A percentile compares a stretch with the other conserved stretches of the same genome.
Conservation (phyloP, 1,284 basidiomycete genomes). For the Boletus smithii region DNA sequence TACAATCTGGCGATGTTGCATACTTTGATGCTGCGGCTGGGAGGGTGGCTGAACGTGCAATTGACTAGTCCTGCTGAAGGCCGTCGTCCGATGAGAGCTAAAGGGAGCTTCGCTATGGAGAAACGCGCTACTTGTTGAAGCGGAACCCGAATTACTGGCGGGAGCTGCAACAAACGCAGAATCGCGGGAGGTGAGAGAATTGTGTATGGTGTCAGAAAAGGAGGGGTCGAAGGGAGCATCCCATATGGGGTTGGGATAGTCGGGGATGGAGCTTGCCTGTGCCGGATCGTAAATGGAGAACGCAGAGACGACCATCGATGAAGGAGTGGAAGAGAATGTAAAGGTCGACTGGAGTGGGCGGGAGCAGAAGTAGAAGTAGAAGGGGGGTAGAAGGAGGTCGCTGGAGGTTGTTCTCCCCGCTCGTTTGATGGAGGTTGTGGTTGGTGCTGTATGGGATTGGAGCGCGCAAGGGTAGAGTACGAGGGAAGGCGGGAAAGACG, state of each 20-base stretch:
- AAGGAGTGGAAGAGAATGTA: conserved; percentile 1
- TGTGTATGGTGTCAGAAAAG: conserved; percentile 3
- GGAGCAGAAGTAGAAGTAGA: background rate
- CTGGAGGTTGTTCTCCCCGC: background rate
- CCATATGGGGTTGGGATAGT: conserved; percentile 22
- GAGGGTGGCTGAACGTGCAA: background rate
- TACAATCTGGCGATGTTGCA: conserved; percentile 13
- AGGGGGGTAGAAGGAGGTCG: conserved; percentile 5
- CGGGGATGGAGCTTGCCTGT: conserved; percentile 15
- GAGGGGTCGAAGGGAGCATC: conserved; percentile 18
- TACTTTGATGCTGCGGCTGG: conserved; percentile 2
- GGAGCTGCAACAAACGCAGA: background rate
- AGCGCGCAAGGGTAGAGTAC: background rate
- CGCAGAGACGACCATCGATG: conserved; percentile 29
- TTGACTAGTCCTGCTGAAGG: background rate
- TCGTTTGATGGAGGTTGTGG: too few species aligned
- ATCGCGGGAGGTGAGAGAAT: background rate
- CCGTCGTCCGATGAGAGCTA: background rate
- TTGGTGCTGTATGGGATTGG: too few species aligned
- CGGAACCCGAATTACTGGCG: background rate
- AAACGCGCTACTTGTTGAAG: background rate
- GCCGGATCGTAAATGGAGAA: conserved; percentile 32
- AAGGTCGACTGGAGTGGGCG: background rate
- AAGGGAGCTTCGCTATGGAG: conserved; percentile 5
- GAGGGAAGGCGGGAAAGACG: conserved; percentile 4